Evolutionary conservation across 352 stramenopile genomes (phyloP).

Genomic region (Phytophthora kernoviae): DNA sequence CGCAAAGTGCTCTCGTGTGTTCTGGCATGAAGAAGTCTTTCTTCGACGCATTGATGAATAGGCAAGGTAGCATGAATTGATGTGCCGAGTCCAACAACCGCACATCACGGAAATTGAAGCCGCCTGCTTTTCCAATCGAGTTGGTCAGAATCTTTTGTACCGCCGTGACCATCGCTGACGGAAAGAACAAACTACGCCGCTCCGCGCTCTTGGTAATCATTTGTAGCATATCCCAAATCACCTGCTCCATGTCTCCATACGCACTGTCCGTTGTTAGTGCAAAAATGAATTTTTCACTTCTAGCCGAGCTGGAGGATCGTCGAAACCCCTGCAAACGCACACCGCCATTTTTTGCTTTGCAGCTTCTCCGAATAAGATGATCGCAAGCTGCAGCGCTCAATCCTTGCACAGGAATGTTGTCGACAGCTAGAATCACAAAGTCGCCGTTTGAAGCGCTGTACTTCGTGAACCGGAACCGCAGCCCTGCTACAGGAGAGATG

Average conservation of each 20-base stretch:
- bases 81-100: conserved; percentile 48
- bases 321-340: conserved; percentile 32
- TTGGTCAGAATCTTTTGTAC: conserved; percentile 71
- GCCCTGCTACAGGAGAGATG: conserved; percentile 43
- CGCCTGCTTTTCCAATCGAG: conserved; percentile 67
- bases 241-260: conserved; percentile 79
- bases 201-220: conserved; percentile 76
- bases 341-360: conserved; percentile 20
- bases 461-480: conserved; percentile 62
- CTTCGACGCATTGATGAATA: conserved; percentile 73
- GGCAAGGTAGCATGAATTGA: conserved; percentile 51
- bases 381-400: conserved; percentile 41
- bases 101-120: conserved; percentile 62
- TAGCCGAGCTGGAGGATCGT: conserved; percentile 17
- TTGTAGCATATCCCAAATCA: conserved; percentile 75
- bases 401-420: conserved; percentile 46
- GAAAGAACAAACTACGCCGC: conserved; percentile 70
- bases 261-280: conserved; percentile 61
- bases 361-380: conserved; percentile 39
- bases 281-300: conserved; percentile 61
- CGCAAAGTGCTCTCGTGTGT: conserved; percentile 55
- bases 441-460: conserved; percentile 65
- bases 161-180: conserved; percentile 62
- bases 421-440: conserved; percentile 72
- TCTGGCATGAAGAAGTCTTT: conserved; percentile 77